Evolutionary conservation across 108 stramenopile genomes (phyloP), one percentile per base, ranked within the genome.

Genomic region (Cyclostephanos invisitatus): DNA sequence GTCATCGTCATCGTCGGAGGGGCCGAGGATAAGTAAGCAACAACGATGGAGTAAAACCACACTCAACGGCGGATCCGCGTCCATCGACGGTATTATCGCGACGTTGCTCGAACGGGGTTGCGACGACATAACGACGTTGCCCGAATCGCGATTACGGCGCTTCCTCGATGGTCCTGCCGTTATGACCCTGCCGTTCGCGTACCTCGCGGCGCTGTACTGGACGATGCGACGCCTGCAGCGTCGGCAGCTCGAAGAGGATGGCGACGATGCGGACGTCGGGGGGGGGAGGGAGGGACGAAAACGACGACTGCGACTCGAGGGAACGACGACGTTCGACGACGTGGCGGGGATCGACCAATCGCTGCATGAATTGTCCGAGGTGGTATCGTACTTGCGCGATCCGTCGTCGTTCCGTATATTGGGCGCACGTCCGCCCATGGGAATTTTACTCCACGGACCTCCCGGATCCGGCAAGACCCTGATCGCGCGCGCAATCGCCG

Each of bases 261-360:
- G 53, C 12, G 62, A 58, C 12, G 64, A 56, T 8, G 61, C 42
- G 20, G 68, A n/a, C n/a, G n/a, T 44, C 6, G 46, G 36, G 21
- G 22, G 46, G n/a, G 46, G 68, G 55, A 12, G 27, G 44, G 38
- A 62, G 44, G 53, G 24, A 59, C 21, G 44, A 67, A 35, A 47
- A 66, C 29, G n/a, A 15, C 21, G 22, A 27, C 40, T 66, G 27
- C 42, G 37, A 40, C 57, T 48, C 48, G n/a, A 11, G 10, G 48
- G 6, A 9, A 58, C 54, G 2, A 86, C 84, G 14, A 91, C 93
- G 0, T 97, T 98, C 75, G 75, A 78, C 1, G 94, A 97, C 72
- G 95, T 98, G n/a, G 98, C 96, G 22, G 98, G 98, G 20, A 81
- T 97, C 21, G 96, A 96, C 50, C 42, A 59, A 46, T 83, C 95